phyloP scores from a whole-genome alignment of 768 basidiomycete species.

The Dendrothele bispora region DNA sequence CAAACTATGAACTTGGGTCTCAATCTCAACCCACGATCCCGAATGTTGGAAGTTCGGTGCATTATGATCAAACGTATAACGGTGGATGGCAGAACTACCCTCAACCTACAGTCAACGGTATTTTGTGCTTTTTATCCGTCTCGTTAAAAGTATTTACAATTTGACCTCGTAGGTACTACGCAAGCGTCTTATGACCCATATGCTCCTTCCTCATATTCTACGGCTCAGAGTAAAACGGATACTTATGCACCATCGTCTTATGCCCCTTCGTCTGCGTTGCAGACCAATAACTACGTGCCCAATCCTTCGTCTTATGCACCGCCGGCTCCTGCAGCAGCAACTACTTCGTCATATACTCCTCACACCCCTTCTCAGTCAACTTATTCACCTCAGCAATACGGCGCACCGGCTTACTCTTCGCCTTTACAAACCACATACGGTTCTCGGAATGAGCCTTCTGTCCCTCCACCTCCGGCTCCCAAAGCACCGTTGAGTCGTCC shows the following conservation, averaged over 20 bases:
- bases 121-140: too few species aligned
- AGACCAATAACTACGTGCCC: constrained; percentile 17
- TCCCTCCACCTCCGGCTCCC: constrained; percentile 34
- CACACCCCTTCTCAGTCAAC: constrained; percentile 15
- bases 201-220: constrained; percentile 20
- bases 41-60: too few species aligned
- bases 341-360: constrained; percentile 17
- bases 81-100: too few species aligned
- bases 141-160: too few species aligned
- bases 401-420: constrained; percentile 20
- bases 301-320: constrained; percentile 30
- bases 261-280: not conserved
- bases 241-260: constrained; percentile 17
- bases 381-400: constrained; percentile 14
- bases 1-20: too few species aligned
- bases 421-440: constrained; percentile 23
- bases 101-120: too few species aligned
- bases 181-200: constrained; percentile 13
- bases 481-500: constrained; percentile 55
- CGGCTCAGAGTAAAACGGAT: constrained; percentile 13
- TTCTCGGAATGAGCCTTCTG: constrained; percentile 20
- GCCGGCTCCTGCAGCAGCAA: constrained; percentile 3
- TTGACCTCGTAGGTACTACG: too few species aligned
- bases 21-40: too few species aligned
- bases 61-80: too few species aligned